Percentiles rank a stretch among this genome's conserved stretches.
Conservation (phyloP, 2,329 filamentous ascomycete species). For the Teratosphaeria epicoccoides region DNA sequence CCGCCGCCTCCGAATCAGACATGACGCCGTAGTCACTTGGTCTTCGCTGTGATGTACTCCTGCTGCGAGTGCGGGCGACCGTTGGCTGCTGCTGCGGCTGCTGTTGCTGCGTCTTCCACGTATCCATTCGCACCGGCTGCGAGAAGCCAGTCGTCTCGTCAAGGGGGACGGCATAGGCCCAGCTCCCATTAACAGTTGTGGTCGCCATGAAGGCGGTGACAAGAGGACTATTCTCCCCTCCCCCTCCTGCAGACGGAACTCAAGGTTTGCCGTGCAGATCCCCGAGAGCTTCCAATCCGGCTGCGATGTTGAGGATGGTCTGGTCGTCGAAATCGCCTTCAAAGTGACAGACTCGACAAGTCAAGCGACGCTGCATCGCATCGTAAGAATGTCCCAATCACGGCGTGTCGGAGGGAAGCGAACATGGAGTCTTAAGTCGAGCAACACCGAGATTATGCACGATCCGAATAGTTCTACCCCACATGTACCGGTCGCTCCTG, state of each 20-base stretch:
- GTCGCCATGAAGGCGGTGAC: slow-evolving; percentile 3
- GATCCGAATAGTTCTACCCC: no score
- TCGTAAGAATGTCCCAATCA: neutral
- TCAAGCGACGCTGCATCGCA: neutral
- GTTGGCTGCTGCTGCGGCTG: neutral
- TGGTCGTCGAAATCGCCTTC: neutral
- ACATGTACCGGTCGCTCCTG: neutral
- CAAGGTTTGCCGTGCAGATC: neutral
- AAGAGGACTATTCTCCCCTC: neutral
- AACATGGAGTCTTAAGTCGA: neutral
- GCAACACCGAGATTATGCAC: no score
- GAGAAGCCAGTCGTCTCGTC: slow-evolving; percentile 8
- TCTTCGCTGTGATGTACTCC: slow-evolving; percentile 1
- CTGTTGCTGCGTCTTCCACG: slow-evolving; percentile 1
- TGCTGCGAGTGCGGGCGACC: neutral
- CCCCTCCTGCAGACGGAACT: neutral
- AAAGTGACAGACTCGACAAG: neutral
- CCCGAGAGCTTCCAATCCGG: no score
- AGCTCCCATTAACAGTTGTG: slow-evolving; percentile 1
- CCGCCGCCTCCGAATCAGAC: slow-evolving; percentile 18
- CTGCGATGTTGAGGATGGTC: no score
- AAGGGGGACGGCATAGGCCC: slow-evolving; percentile 9
- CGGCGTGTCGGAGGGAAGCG: neutral
- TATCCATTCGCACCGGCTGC: slow-evolving; percentile 4
- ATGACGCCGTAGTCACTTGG: slow-evolving; percentile 8